These are phyloP conservation scores for Alternaria ethzedia DNA, from an alignment of 2,329 filamentous ascomycete species.

Conservation along the genomic window DNA sequence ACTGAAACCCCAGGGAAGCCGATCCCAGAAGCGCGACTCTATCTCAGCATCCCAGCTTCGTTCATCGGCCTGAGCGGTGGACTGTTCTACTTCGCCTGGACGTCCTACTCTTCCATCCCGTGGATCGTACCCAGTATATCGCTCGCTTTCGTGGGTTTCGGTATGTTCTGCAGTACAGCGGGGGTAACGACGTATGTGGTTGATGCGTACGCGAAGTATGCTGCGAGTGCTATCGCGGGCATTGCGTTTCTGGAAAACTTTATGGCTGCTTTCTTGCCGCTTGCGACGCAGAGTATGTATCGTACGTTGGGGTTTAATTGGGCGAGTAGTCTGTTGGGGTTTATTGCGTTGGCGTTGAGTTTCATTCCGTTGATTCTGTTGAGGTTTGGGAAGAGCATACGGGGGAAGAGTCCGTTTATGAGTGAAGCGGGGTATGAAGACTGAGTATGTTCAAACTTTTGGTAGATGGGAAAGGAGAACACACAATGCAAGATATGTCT, in stretches of 20 bases:
- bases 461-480: background rate
- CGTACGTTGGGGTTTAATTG: slow-evolving; percentile 56
- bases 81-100: slow-evolving; percentile 61
- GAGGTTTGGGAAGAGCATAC: slow-evolving; percentile 51
- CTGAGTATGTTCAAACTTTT: background rate
- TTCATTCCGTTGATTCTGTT: slow-evolving; percentile 55
- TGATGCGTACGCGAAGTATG: slow-evolving; percentile 59
- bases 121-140: slow-evolving; percentile 59
- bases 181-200: slow-evolving; percentile 58
- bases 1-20: slow-evolving; percentile 47
- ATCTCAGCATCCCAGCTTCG: slow-evolving; percentile 52
- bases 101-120: slow-evolving; percentile 49
- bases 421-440: slow-evolving; percentile 30
- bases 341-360: slow-evolving; percentile 53
- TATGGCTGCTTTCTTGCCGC: slow-evolving; percentile 56
- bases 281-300: slow-evolving; percentile 58
- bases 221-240: slow-evolving; percentile 57
- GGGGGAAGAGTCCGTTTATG: slow-evolving; percentile 50
- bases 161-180: slow-evolving; percentile 56
- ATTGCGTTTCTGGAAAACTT: slow-evolving; percentile 58
- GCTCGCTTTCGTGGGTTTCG: slow-evolving; percentile 57
- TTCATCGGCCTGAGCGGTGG: slow-evolving; percentile 57
- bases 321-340: slow-evolving; percentile 57
- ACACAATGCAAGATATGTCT: background rate
- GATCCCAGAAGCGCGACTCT: slow-evolving; percentile 56